Conservation (phyloP, 331 rosid species). For the Malus hybrid region DNA sequence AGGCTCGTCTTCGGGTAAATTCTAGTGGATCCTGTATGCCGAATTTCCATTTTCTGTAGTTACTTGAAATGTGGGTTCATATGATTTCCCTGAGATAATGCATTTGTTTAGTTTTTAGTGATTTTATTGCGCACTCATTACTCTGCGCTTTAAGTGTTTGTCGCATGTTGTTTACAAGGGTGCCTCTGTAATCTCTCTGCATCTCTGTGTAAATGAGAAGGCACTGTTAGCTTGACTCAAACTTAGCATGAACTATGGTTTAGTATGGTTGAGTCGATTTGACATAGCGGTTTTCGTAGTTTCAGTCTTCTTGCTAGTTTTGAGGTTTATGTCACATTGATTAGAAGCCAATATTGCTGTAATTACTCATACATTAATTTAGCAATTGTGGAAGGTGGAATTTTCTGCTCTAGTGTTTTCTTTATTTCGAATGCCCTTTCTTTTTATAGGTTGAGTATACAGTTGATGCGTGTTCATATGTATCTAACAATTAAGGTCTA, state of each 20-base stretch:
- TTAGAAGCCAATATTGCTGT: background rate
- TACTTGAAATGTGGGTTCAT: background rate
- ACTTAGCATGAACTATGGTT: background rate
- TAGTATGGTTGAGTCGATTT: background rate
- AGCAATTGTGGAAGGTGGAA: background rate
- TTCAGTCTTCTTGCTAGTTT: background rate
- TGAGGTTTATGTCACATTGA: background rate
- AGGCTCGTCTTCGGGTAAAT: conserved; percentile 33
- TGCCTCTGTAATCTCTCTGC: background rate
- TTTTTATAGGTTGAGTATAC: background rate
- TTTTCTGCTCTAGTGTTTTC: background rate
- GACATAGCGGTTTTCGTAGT: background rate
- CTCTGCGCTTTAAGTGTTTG: background rate
- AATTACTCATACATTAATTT: background rate
- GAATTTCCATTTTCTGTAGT: background rate
- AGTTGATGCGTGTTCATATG: background rate
- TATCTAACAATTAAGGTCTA: conserved; percentile 1
- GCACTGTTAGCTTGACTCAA: background rate
- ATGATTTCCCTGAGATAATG: background rate
- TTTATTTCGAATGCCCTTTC: background rate
- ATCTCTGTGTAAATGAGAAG: background rate
- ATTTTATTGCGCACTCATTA: background rate
- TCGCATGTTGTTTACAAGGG: background rate
- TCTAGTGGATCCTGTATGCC: background rate
- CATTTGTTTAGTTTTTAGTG: background rate